These are phyloP conservation scores for Rhodocollybia butyracea DNA, from an alignment of 768 basidiomycete species.

Conservation along the genomic window DNA sequence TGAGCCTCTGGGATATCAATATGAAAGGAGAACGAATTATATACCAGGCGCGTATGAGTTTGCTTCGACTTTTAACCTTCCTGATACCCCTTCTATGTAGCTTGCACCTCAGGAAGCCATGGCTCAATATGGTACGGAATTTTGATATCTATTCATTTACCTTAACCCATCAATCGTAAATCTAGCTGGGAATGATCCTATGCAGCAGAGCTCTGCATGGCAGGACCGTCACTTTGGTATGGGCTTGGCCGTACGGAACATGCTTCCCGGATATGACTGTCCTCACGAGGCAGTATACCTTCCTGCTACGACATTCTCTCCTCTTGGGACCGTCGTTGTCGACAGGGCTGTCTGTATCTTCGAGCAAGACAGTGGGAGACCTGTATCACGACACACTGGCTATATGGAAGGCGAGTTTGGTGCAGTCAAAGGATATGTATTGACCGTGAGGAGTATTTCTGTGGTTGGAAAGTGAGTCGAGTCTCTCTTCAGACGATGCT, in stretches of 20 bases:
- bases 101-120: conserved; percentile 61
- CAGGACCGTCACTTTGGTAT: conserved; percentile 65
- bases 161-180: not conserved
- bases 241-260: conserved; percentile 52
- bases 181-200: conserved; percentile 54
- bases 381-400: conserved; percentile 56
- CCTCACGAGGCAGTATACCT: conserved; percentile 58
- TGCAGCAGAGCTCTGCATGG: conserved; percentile 59
- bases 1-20: conserved; percentile 57
- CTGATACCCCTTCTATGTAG: conserved; percentile 19
- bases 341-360: conserved; percentile 63
- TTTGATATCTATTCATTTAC: not conserved
- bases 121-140: conserved; percentile 49
- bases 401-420: conserved; percentile 54
- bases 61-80: not conserved
- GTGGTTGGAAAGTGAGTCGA: conserved; percentile 64
- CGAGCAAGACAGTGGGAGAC: conserved; percentile 56
- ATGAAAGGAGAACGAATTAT: conserved; percentile 58
- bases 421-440: conserved; percentile 56
- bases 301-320: conserved; percentile 53
- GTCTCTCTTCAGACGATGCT: not conserved
- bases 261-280: conserved; percentile 68
- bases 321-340: conserved; percentile 38
- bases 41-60: conserved; percentile 41
- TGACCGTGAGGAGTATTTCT: conserved; percentile 53